Conservation (phyloP, 805 yeast species). For the Candida chilensis region DNA sequence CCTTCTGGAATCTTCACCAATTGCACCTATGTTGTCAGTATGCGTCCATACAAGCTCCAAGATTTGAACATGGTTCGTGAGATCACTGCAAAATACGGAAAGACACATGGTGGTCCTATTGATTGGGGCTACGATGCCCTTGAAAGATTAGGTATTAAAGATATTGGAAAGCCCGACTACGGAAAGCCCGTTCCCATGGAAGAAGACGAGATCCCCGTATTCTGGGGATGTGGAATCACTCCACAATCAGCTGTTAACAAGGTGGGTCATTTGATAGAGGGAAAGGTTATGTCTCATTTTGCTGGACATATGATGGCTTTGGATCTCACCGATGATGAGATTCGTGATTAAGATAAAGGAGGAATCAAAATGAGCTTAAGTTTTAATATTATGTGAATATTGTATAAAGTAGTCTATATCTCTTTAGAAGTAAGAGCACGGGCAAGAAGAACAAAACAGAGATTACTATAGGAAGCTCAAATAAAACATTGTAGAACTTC, state of each 20-base stretch:
- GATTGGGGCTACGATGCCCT: conserved; percentile 31
- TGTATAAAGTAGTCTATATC: no score
- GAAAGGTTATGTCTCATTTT: conserved; percentile 19
- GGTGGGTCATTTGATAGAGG: conserved; percentile 14
- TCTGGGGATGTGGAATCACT: conserved; percentile 37
- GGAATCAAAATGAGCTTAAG: no score
- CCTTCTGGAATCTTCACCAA: conserved; percentile 19
- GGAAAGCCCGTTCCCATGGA: conserved; percentile 19
- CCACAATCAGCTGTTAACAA: conserved; percentile 22
- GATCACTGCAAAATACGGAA: conserved; percentile 16
- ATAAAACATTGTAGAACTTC: no score
- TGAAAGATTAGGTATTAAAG: conserved; percentile 20
- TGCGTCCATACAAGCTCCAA: conserved; percentile 23
- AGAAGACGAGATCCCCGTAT: conserved; percentile 27
- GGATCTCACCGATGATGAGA: conserved; percentile 16
- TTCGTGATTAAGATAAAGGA: no score
- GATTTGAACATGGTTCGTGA: conserved; percentile 17
- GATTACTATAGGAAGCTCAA: no score
- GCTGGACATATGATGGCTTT: conserved; percentile 27
- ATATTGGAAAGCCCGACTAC: conserved; percentile 21
- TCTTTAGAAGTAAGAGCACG: no score
- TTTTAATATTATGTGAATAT: no score
- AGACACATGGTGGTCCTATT: conserved; percentile 30
- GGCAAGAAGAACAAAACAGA: no score
- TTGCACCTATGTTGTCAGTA: conserved; percentile 27